Base-by-base conservation (phyloP, 805 yeast species). In the Saccharomyces eubayanus region DNA sequence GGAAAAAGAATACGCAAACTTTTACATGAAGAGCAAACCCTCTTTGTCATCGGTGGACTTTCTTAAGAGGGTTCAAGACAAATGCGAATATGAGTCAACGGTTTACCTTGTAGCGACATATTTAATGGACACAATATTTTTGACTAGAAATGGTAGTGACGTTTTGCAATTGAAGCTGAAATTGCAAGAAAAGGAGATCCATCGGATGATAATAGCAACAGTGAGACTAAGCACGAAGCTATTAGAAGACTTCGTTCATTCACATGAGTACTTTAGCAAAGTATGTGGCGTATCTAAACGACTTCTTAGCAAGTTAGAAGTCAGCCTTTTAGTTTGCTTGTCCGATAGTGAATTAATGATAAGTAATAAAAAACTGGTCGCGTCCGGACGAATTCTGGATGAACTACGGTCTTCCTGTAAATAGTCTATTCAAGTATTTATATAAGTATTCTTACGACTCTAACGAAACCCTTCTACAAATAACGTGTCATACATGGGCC, bases 211-310 rank as follows among this genome's bases (percentile, higher is more conserved):
- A 12, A 67, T 77, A 31, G 79, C 80, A 0, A 66, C 75, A 11
- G 65, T 77, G 20, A 63, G 81, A 5, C 61, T 78, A 1, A 76
- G 81, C 9, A 71, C 77, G 36, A 79, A 79, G 59, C 61, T 72
- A n/a, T 61, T 76, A 6, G 82, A 79, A 57, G 83, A 78, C 60
- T 64, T 71, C 28, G 69, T 70, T 46, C 77, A 75, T 58, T 71
- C 75, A 3, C 81, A 77, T 62, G 67, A 66, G 48, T 72, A 78
- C 52, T 76, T 74, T 53, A 75, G 79, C 43, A 74, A 74, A 45
- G 79, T 76, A 0, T 78, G 78, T 28, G 82, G 82, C 0, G 65
- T 78, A 12, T 64, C 75, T 4, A 66, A 63, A 50, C 62, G 55
- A 50, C 58, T 65, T 6, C 55, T 68, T 11, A 62, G 64, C 8